phyloP scores from a whole-genome alignment of 2,329 filamentous ascomycete species.

The Botrytis elliptica region DNA sequence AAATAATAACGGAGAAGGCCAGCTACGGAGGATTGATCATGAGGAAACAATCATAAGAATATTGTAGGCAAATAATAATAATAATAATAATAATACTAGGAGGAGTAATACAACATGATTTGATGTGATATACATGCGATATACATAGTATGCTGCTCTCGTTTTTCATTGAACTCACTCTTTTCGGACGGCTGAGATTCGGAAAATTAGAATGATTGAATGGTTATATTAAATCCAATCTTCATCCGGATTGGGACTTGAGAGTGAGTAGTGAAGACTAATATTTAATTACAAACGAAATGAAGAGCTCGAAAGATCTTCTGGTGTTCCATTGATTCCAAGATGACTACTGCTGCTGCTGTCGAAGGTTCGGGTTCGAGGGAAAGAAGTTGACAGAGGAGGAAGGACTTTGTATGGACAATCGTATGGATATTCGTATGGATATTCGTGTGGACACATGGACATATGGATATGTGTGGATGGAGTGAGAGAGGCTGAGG shows the following conservation, averaged over 20 bases:
- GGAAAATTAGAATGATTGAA: conserved; percentile 6
- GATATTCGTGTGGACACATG: neutral
- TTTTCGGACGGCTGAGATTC: neutral
- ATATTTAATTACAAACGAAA: conserved; percentile 16
- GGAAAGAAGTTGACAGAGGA: neutral
- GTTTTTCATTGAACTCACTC: neutral
- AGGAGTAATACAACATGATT: neutral
- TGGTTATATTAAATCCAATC: conserved; percentile 1
- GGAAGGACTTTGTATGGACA: neutral
- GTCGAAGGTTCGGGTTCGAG: neutral
- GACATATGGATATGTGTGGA: neutral
- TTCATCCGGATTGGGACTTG: neutral
- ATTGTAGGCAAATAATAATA: fast-evolving
- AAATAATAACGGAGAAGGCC: neutral
- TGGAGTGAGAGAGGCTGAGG: neutral
- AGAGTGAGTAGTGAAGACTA: neutral
- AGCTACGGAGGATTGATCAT: neutral
- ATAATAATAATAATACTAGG: fast-evolving
- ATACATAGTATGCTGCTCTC: neutral
- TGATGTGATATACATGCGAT: neutral
- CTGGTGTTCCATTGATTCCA: conserved; percentile 11
- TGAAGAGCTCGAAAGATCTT: conserved; percentile 3
- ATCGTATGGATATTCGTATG: neutral
- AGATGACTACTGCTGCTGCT: conserved; percentile 7
- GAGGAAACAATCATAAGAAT: neutral